Evolutionary conservation across 2,329 filamentous ascomycete genomes (phyloP).

Genomic region (Esteya vermicola): DNA sequence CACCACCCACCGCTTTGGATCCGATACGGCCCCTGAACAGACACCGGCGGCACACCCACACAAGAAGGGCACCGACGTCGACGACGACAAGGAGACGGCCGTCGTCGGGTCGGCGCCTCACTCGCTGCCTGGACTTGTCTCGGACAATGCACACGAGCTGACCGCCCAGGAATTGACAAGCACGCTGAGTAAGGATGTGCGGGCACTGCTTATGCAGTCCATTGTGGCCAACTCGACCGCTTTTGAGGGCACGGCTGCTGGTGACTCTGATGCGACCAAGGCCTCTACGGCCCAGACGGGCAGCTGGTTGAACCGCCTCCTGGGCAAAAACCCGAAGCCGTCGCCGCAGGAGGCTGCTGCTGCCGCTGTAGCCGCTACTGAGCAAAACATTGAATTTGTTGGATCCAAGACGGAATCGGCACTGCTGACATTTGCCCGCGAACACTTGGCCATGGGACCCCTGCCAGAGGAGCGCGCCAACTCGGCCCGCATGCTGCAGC

Average conservation of each 20-base stretch:
- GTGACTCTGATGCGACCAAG: no score
- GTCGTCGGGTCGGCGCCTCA: no score
- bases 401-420: slow-evolving; percentile 70
- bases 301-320: no score
- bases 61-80: no score
- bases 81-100: neutral
- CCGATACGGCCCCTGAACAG: slow-evolving; percentile 11
- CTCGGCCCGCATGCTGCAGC: slow-evolving; percentile 37
- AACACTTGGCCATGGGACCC: slow-evolving; percentile 52
- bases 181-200: slow-evolving; percentile 29
- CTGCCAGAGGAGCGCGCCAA: slow-evolving; percentile 46
- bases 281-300: no score
- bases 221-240: slow-evolving; percentile 58
- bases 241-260: slow-evolving; percentile 58
- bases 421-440: slow-evolving; percentile 52
- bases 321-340: no score
- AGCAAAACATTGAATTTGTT: slow-evolving; percentile 43
- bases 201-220: slow-evolving; percentile 42
- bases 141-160: slow-evolving; percentile 20
- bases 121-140: no score
- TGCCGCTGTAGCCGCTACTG: neutral
- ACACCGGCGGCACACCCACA: no score
- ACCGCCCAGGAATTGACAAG: slow-evolving; percentile 30
- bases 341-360: no score
- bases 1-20: slow-evolving; percentile 39